Base-by-base conservation (phyloP, 176 grass and related monocot genomes). In the Canna indica region DNA sequence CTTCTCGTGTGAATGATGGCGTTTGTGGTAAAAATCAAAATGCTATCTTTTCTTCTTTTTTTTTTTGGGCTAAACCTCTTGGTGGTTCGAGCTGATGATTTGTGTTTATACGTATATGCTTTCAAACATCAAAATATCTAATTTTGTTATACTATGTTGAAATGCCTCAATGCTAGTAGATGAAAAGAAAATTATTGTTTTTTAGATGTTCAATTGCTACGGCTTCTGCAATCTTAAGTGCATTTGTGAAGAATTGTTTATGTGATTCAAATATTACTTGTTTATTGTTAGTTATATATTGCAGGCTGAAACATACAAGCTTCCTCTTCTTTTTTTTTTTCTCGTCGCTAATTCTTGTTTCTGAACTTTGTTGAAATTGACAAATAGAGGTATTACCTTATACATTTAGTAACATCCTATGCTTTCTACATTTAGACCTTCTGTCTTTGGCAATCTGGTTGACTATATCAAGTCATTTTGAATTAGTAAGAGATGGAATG, bases 1-100 rank as follows among this genome's bases (percentile, higher is more conserved):
- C 94, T 1, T 99, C 94, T 0, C 83, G 86, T 68, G 89, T 99
- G 38, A 93, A 99, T 73, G 94, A 99, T 41, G 89, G 89, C 20
- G 87, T 99, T 65, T 99, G 94, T 1, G 94, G 94, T 99, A 90
- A 87, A 79, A 70, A 73, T 22, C 18, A 63, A 45, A 47, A 44
- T 26, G 30, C 48, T 59, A 44, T 69, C 42, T 1, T 22, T 31
- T 50, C 60, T 67, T 57, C 9, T 14, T 16, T 58, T 74, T 80
- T 14, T 16, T 58, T 74, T 80, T 0, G 58, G 41, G 67, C 18
- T 59, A 68, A n/a, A 33, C 59, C 8, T 5, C 14, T 63, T 6
- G 5, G 11, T 63, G 29, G 3, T 38, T 66, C 24, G 17, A 24
- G 8, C 63, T 13, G 34, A 34, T n/a, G 7, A 8, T n/a, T 41